Evolutionary conservation across 768 basidiomycete genomes (phyloP).

Genomic region (Suillus brevipes): DNA sequence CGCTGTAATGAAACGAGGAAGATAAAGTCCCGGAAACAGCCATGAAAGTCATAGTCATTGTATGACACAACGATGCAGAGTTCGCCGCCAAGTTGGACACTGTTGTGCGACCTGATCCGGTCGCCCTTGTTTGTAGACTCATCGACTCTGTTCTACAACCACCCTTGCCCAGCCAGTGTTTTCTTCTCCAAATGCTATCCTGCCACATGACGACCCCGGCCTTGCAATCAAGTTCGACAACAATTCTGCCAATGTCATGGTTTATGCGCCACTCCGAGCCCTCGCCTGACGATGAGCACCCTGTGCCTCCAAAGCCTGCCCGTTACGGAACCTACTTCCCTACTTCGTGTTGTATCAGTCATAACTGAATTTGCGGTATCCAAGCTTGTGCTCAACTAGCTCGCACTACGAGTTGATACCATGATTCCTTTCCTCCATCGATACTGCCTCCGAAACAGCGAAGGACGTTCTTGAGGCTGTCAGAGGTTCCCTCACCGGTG

Average conservation of each 20-base stretch:
- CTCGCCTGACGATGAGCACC: background rate
- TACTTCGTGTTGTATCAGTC: slow-evolving; percentile 84
- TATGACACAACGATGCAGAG: slow-evolving; percentile 42
- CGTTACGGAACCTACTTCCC: slow-evolving; percentile 31
- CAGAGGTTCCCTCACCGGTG: slow-evolving; percentile 73
- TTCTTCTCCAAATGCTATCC: slow-evolving; percentile 27
- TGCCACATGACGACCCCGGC: slow-evolving; percentile 25
- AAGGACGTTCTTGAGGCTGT: slow-evolving; percentile 76
- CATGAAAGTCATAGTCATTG: slow-evolving; percentile 35
- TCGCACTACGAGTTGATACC: slow-evolving; percentile 88
- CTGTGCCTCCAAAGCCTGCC: slow-evolving; percentile 29
- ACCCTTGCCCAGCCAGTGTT: slow-evolving; percentile 25
- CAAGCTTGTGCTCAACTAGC: slow-evolving; percentile 88
- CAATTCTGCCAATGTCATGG: slow-evolving; percentile 23
- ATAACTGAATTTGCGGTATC: slow-evolving; percentile 69
- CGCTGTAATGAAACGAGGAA: slow-evolving; percentile 39
- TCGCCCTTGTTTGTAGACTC: slow-evolving; percentile 54
- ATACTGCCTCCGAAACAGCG: slow-evolving; percentile 63
- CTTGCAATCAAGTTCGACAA: slow-evolving; percentile 23
- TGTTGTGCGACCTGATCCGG: slow-evolving; percentile 52
- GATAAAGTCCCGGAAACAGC: slow-evolving; percentile 24
- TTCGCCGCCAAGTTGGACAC: slow-evolving; percentile 55
- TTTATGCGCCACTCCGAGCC: slow-evolving; percentile 84
- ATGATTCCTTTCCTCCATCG: slow-evolving; percentile 81
- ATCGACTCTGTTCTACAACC: slow-evolving; percentile 26